phyloP scores from a whole-genome alignment of 164 flowering plant species.

The Sextonia rubra region DNA sequence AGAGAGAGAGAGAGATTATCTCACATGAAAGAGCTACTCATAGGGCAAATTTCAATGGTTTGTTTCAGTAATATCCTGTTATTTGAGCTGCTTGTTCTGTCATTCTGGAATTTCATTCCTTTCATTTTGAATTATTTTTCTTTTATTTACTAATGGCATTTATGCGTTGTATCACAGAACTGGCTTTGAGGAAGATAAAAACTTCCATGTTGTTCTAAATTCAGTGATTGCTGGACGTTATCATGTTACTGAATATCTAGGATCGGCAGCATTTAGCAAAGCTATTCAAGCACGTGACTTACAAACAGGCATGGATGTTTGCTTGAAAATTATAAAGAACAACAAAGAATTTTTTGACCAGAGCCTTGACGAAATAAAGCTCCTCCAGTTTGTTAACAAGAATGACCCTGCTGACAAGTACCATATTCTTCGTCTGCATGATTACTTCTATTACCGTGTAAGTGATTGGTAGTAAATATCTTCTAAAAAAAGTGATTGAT shows the following conservation, averaged over 20 bases:
- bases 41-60: too few relatives aligned
- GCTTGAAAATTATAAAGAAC: slow-evolving; percentile 96
- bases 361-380: slow-evolving; percentile 99
- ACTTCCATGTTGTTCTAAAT: slow-evolving; percentile 90
- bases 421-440: slow-evolving; percentile 88
- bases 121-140: neutral
- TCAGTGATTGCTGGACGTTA: slow-evolving; percentile 98
- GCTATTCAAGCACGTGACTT: slow-evolving; percentile 99
- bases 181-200: slow-evolving; percentile 99
- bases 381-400: slow-evolving; percentile 92
- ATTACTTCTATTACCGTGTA: slow-evolving; percentile 95
- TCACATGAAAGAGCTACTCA: too few relatives aligned
- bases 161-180: slow-evolving; percentile 53
- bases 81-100: neutral
- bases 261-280: slow-evolving; percentile 99
- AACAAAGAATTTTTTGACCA: slow-evolving; percentile 99
- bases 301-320: slow-evolving; percentile 98
- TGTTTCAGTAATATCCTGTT: neutral
- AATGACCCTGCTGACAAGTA: slow-evolving; percentile 97
- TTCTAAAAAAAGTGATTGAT: too few relatives aligned
- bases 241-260: slow-evolving; percentile 98
- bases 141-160: neutral
- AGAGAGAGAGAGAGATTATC: too few relatives aligned
- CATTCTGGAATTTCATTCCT: neutral
- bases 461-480: slow-evolving; percentile 20